phyloP scores from a whole-genome alignment of 179 eudicot species.

The Dionaea muscipula region DNA sequence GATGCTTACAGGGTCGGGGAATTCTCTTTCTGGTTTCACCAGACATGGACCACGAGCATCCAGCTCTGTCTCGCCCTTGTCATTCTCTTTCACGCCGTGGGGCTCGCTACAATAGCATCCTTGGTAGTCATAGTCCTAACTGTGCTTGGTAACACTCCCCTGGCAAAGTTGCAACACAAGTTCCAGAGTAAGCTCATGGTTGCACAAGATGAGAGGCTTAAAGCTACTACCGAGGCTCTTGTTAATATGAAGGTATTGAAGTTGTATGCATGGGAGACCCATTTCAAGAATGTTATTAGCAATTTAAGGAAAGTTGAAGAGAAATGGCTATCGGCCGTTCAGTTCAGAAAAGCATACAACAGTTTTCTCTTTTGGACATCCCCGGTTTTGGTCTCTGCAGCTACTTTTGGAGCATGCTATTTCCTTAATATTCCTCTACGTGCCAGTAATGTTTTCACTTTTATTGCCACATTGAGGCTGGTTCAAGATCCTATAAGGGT shows the following conservation, averaged over 20 bases:
- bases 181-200: constrained; percentile 56
- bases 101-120: constrained; percentile 27
- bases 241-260: constrained; percentile 79
- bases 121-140: constrained; percentile 23
- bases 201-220: constrained; percentile 63
- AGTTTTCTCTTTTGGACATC: constrained; percentile 56
- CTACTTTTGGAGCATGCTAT: constrained; percentile 73
- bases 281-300: constrained; percentile 42
- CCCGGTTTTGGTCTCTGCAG: constrained; percentile 60
- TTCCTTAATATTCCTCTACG: constrained; percentile 40
- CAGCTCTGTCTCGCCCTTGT: constrained; percentile 25
- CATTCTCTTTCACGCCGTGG: constrained; percentile 21
- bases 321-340: constrained; percentile 46
- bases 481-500: constrained; percentile 66
- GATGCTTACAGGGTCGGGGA: constrained; percentile 43
- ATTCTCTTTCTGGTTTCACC: constrained; percentile 37
- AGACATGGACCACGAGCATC: constrained; percentile 28
- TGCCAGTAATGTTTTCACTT: constrained; percentile 78
- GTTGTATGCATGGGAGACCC: constrained; percentile 73
- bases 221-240: constrained; percentile 53
- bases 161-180: constrained; percentile 58
- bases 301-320: constrained; percentile 34
- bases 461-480: constrained; percentile 62
- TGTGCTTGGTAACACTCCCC: constrained; percentile 22
- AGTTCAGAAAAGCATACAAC: constrained; percentile 38